Evolutionary conservation across 2,329 filamentous ascomycete species (phyloP), one percentile per base, ranked within the genome.

Genomic region (Podosphaera fusca): DNA sequence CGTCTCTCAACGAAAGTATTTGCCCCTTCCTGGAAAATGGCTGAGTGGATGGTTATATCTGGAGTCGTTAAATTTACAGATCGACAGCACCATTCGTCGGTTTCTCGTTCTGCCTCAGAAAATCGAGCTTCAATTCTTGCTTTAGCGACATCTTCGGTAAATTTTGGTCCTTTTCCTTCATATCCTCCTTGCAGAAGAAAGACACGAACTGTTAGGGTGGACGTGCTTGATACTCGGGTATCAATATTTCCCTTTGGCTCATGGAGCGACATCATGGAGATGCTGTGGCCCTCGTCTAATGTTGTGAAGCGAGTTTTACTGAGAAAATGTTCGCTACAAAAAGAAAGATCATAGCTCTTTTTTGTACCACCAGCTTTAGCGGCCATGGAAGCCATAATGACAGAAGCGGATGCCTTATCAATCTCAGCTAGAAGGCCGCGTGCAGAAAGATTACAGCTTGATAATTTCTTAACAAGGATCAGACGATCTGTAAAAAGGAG

Each of bases 71-170:
- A 76, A 58, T 75, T 78, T 12, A 80, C 76, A 29, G 81, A 84
- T 42, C 87, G 79, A 36, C 94, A 76, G 36, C 85, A 85, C 88
- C 87, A 95, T 63, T 78, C 80, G 14, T 81, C 76, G 58, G 83
- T 79, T 67, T 95, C 87, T 58, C 89, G 80, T 70, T 95, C 87
- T n/a, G 73, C 68, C 67, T 95, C 88, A 0, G 85, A 73, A 64
- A 94, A 95, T 9, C 89, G 79, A 4, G 82, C 84, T 69, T 95
- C 90, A 12, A 95, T 80, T 61, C 83, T 81, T 7, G 89, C 88
- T 70, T 90, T 94, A 53, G 82, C 80, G 10, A 95, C 75, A 61
- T 96, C 92, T 69, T 96, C 90, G 34, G 81, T 80, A 69, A 87
- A 82, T 59, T 83, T 85, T 21, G 75, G 72, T 1, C 84, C 86